Conservation (phyloP, 2,329 filamentous ascomycete species). For the Alternaria tenuissima region DNA sequence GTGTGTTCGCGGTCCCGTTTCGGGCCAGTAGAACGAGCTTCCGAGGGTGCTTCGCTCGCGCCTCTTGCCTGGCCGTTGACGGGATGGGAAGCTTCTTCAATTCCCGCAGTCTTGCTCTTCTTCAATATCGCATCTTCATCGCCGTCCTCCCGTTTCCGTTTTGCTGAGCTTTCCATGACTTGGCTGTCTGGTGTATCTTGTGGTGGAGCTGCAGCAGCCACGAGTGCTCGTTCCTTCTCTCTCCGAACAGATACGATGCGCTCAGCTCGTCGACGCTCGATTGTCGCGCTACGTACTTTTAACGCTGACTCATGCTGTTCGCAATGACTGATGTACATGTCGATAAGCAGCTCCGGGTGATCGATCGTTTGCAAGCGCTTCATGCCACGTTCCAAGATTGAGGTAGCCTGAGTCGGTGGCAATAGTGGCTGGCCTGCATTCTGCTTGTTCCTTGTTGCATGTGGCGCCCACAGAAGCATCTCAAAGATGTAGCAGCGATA, state of each 20-base stretch:
- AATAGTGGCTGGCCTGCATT: conserved; percentile 59
- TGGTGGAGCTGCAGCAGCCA: conserved; percentile 56
- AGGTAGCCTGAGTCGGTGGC: conserved; percentile 76
- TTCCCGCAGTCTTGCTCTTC: conserved; percentile 65
- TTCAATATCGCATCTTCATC: conserved; percentile 68
- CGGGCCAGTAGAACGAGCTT: conserved; percentile 46
- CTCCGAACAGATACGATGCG: conserved; percentile 60
- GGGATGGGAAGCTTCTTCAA: conserved; percentile 15
- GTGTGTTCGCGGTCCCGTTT: conserved; percentile 92
- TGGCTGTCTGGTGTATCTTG: conserved; percentile 27
- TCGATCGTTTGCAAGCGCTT: conserved; percentile 68
- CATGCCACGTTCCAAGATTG: conserved; percentile 76
- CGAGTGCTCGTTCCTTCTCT: conserved; percentile 68
- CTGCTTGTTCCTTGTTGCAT: conserved; percentile 60
- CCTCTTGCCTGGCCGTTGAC: conserved; percentile 28
- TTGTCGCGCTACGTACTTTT: conserved; percentile 75
- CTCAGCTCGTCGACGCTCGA: conserved; percentile 73
- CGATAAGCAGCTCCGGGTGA: conserved; percentile 78
- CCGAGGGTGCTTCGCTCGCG: conserved; percentile 48
- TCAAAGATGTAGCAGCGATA: conserved; percentile 92
- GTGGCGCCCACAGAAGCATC: conserved; percentile 73
- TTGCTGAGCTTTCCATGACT: conserved; percentile 61
- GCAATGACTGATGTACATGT: conserved; percentile 79
- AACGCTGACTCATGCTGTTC: conserved; percentile 87
- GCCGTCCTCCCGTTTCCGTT: conserved; percentile 75